Evolutionary conservation across 192 early-diverging fungal species (phyloP).

Genomic region (Backusella tarrabulga): DNA sequence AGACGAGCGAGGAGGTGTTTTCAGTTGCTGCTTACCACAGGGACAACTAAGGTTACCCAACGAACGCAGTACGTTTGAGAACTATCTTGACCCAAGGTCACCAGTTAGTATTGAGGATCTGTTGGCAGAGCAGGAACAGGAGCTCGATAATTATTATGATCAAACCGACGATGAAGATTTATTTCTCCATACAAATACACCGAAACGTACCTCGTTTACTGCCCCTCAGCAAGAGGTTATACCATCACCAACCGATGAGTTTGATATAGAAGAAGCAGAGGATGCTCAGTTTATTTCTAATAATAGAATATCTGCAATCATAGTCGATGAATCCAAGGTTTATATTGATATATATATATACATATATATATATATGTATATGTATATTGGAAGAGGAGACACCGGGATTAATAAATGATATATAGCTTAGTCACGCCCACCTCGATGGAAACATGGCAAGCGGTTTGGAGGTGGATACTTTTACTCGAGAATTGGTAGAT

Average conservation of each 20-base stretch:
- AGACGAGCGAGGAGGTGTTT: background rate
- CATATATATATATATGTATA: background rate
- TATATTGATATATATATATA: background rate
- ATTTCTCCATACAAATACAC: constrained; percentile 2
- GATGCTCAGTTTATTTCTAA: constrained; percentile 11
- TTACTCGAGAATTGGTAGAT: background rate
- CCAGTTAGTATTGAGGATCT: background rate
- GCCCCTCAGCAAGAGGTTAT: background rate
- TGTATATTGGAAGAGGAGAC: background rate
- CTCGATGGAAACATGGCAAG: background rate
- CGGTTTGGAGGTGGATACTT: background rate
- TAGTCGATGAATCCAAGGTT: constrained; percentile 4
- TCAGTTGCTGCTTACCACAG: background rate
- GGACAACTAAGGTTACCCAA: background rate
- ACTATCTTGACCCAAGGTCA: constrained; percentile 7
- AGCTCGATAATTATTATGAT: constrained; percentile 11
- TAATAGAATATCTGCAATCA: constrained; percentile 11
- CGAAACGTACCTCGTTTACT: background rate
- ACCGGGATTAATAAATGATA: background rate
- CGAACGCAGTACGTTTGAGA: constrained; percentile 3
- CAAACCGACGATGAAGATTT: background rate
- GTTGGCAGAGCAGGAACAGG: constrained; percentile 8
- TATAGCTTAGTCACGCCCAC: background rate
- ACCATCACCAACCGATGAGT: background rate
- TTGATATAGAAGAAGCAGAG: background rate